Percentiles rank a stretch among this genome's conserved stretches.
These are phyloP conservation scores for Cercospora citrullina DNA, from an alignment of 2,329 filamentous ascomycete genomes.

Conservation along the genomic window DNA sequence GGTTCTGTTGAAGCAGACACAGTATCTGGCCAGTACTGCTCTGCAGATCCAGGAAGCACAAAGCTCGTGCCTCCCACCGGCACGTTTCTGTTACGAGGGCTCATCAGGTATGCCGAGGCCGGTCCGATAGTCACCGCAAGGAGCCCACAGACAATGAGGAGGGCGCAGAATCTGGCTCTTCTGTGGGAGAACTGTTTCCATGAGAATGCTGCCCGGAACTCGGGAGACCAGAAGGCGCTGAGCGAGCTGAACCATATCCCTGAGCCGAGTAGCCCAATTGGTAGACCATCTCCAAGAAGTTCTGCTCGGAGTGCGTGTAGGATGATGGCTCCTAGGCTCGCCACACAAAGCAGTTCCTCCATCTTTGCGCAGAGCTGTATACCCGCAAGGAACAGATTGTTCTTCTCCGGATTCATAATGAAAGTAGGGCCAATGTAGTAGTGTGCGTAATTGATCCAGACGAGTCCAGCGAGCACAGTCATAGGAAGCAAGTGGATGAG, in stretches of 20 bases:
- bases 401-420: not conserved
- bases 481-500: not conserved
- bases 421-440: not conserved
- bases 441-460: not conserved
- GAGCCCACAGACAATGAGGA: not conserved
- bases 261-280: not conserved
- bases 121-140: not conserved
- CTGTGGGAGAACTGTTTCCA: not conserved
- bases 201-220: not conserved
- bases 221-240: not conserved
- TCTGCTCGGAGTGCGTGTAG: not conserved
- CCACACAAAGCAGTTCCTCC: not conserved
- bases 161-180: not conserved
- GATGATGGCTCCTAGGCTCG: not conserved
- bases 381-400: not conserved
- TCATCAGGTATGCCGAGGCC: not conserved
- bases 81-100: not conserved
- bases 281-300: not conserved
- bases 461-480: not conserved
- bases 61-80: not conserved
- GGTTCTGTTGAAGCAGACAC: not conserved
- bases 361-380: not conserved
- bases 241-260: not conserved
- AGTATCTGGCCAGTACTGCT: not conserved
- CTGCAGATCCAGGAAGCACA: not conserved